Evolutionary conservation across 441 rosid species (phyloP).

Genomic region (Erodium moschatum): DNA sequence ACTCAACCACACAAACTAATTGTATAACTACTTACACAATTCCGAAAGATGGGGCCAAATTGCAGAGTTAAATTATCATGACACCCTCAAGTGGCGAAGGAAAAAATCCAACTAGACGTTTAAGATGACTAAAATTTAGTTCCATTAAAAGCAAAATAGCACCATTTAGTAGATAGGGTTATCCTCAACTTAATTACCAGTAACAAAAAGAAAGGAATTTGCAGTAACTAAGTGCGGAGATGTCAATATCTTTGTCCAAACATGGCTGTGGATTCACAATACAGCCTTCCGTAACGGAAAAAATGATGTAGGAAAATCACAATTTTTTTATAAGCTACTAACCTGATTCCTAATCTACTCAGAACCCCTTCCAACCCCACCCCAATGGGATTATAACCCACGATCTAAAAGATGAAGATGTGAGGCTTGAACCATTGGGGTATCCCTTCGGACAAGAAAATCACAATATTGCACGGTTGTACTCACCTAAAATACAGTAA

Average conservation of each 20-base stretch:
- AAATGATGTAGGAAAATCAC: too few species aligned
- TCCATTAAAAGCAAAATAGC: neutral
- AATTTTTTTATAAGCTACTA: too few species aligned
- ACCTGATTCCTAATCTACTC: too few species aligned
- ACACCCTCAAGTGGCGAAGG: neutral
- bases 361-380: too few species aligned
- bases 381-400: too few species aligned
- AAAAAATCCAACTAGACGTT: neutral
- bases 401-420: too few species aligned
- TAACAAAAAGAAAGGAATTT: neutral
- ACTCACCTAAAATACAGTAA: neutral
- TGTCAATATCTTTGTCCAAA: neutral
- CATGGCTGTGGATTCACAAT: neutral
- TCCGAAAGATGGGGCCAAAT: too few species aligned
- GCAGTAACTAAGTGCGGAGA: neutral
- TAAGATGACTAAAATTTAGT: neutral
- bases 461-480: neutral
- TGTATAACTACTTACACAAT: too few species aligned
- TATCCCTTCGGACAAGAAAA: neutral
- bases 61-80: too few species aligned
- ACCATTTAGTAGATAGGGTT: neutral
- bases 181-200: neutral
- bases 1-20: too few species aligned
- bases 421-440: too few species aligned
- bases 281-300: neutral